phyloP scores from a whole-genome alignment of 2,329 filamentous ascomycete genomes.

The Ascochyta fabae region DNA sequence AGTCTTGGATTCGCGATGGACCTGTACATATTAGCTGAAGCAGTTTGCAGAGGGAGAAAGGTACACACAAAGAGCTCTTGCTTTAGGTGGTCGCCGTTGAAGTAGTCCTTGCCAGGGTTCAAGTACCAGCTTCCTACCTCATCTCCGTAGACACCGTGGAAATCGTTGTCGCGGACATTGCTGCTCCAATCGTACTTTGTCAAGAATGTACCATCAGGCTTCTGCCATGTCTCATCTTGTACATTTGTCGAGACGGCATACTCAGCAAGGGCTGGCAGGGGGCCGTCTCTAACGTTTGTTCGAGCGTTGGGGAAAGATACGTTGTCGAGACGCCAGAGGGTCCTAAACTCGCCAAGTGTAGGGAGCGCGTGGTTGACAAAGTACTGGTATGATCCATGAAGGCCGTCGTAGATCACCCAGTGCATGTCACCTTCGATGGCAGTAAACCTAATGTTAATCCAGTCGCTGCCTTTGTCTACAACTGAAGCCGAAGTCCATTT shows the following conservation, averaged over 20 bases:
- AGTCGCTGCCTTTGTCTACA: slow-evolving; percentile 50
- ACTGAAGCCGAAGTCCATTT: slow-evolving; percentile 57
- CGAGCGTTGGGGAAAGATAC: slow-evolving; percentile 56
- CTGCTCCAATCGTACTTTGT: slow-evolving; percentile 60
- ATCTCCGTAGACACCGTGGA: slow-evolving; percentile 59
- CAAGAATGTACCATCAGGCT: slow-evolving; percentile 56
- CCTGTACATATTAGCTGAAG: slow-evolving; percentile 20
- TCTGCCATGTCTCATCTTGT: slow-evolving; percentile 62
- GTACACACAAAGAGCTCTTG: slow-evolving; percentile 56
- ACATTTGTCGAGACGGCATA: slow-evolving; percentile 57
- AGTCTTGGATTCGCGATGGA: slow-evolving; percentile 59
- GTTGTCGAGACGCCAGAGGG: slow-evolving; percentile 59
- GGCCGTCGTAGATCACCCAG: slow-evolving; percentile 59
- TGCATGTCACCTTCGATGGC: slow-evolving; percentile 59
- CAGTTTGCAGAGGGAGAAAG: background rate
- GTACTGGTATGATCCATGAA: slow-evolving; percentile 63
- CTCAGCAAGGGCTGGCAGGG: slow-evolving; percentile 53
- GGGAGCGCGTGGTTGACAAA: slow-evolving; percentile 60
- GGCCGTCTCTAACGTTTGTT: slow-evolving; percentile 55
- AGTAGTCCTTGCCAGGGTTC: slow-evolving; percentile 58
- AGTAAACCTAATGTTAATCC: slow-evolving; percentile 58
- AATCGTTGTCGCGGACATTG: slow-evolving; percentile 52
- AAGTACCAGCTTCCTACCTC: slow-evolving; percentile 61
- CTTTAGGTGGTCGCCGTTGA: slow-evolving; percentile 61
- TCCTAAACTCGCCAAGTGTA: slow-evolving; percentile 58